A percentile compares a stretch with the other conserved stretches of the same genome.
These are phyloP conservation scores for Fusarium cyanostomum DNA, from an alignment of 2,329 filamentous ascomycete species.

Conservation along the genomic window DNA sequence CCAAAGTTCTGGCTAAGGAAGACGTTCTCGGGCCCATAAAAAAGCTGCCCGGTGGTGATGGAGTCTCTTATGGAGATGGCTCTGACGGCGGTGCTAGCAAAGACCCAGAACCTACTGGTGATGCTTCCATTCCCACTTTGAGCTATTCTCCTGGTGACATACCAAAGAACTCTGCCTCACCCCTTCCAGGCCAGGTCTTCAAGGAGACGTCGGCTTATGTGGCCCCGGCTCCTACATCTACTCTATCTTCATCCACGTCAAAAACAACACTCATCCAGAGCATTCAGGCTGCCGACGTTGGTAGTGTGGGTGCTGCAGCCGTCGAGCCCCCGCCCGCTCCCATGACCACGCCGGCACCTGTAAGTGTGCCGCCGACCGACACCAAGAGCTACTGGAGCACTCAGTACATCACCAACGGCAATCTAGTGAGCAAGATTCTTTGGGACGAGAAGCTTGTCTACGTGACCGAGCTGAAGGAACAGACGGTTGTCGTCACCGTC, in stretches of 20 bases:
- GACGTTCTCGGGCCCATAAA: conserved; percentile 64
- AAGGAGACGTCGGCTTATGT: conserved; percentile 44
- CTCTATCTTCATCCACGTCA: conserved; percentile 7
- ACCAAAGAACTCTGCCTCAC: conserved; percentile 45
- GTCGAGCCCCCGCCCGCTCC: conserved; percentile 19
- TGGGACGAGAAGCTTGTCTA: conserved; percentile 66
- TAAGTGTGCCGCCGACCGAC: conserved; percentile 39
- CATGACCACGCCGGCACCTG: conserved; percentile 43
- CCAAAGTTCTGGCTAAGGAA: conserved; percentile 65
- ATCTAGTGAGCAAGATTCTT: conserved; percentile 64
- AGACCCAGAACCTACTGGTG: conserved; percentile 15
- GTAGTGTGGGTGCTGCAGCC: conserved; percentile 15
- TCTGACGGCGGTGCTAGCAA: conserved; percentile 17
- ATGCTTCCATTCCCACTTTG: conserved; percentile 38
- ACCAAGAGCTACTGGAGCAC: conserved; percentile 58
- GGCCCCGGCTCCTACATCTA: conserved; percentile 27
- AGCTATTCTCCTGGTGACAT: conserved; percentile 51
- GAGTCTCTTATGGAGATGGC: conserved; percentile 51
- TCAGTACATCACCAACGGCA: conserved; percentile 60
- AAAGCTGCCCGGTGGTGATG: conserved; percentile 72
- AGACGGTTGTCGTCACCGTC: conserved; percentile 53
- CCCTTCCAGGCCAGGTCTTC: conserved; percentile 57
- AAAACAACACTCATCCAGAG: conserved; percentile 15
- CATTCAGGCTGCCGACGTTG: conserved; percentile 14
- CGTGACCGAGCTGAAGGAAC: conserved; percentile 57